Evolutionary conservation across 2,329 filamentous ascomycete species (phyloP), one percentile per base, ranked within the genome.

Genomic region (Aspergillus pseudonomiae): DNA sequence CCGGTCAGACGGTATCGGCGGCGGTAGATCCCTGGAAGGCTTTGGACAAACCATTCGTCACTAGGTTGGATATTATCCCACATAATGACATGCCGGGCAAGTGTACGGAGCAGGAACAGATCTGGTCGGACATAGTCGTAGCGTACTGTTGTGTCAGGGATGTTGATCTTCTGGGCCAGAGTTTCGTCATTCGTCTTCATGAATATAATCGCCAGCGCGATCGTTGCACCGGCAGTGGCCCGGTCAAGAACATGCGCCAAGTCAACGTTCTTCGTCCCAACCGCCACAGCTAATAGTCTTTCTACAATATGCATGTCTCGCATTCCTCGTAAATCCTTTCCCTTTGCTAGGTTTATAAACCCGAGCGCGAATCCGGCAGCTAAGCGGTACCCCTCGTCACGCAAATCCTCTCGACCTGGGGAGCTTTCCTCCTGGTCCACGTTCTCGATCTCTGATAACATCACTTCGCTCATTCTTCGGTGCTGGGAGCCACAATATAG

Each of bases 71-170:
- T 95, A 63, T 87, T 83, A 66, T 91, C 91, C 95, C 95, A 99
- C 80, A 98, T 88, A 68, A 99, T 97, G 45, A 99, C 77, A 74
- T 98, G 93, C 74, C 91, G 92, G 12, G 95, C 91, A 36, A 98
- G 84, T 0, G 94, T 97, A 21, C 95, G 89, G 12, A 99, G 84
- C 7, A 99, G 86, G 67, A 99, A 90, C 48, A 97, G 89, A 74
- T 99, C 95, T 0, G 95, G 95, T 2, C 95, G 89, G 21, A 98
- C 90, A 74, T 98, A 97, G 75, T 98, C 95, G 75, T 97, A 98
- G 69, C 98, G 94, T 39, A 95, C 85, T 30, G 91, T 81, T 0
- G 95, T 96, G 68, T 96, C 91, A 0, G 96, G 96, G 0, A 98
- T 89, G 75, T 98, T 93, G 59, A 99, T 90, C 81, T 97, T 98